phyloP scores from a whole-genome alignment of 2,329 filamentous ascomycete genomes.

The Fusarium pininemorale region DNA sequence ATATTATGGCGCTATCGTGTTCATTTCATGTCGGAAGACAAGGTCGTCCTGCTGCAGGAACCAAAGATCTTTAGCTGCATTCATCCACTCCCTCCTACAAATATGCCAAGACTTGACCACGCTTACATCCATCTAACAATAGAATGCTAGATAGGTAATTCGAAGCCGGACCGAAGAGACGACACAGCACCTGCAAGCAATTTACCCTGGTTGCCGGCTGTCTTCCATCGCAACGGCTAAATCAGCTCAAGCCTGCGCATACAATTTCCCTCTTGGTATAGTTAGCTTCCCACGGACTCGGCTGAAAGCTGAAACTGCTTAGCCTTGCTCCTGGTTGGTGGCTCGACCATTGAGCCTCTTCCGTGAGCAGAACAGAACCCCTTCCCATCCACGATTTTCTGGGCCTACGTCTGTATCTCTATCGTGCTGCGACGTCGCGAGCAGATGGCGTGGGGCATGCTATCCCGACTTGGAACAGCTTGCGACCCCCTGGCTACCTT shows the following conservation, averaged over 20 bases:
- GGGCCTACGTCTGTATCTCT: slow-evolving; percentile 18
- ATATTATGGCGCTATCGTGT: not conserved
- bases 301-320: slow-evolving; percentile 39
- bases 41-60: slow-evolving; percentile 15
- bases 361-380: slow-evolving; percentile 17
- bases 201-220: slow-evolving; percentile 20
- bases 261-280: slow-evolving; percentile 28
- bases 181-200: slow-evolving; percentile 12
- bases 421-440: slow-evolving; percentile 27
- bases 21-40: not conserved
- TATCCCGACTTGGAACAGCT: slow-evolving; percentile 37
- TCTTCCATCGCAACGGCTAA: slow-evolving; percentile 25
- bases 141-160: not conserved
- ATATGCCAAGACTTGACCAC: slow-evolving; percentile 9
- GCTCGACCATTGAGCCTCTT: slow-evolving; percentile 21
- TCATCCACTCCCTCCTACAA: not conserved
- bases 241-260: slow-evolving; percentile 37
- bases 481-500: slow-evolving; percentile 23
- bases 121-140: slow-evolving; percentile 11
- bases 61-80: slow-evolving; percentile 3
- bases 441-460: slow-evolving; percentile 36
- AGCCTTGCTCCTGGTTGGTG: slow-evolving; percentile 24
- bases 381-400: slow-evolving; percentile 4
- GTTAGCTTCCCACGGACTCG: slow-evolving; percentile 23
- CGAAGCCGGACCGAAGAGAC: slow-evolving; percentile 22